Conservation (phyloP, 1,284 basidiomycete genomes). For the Entoloma clypeatum region DNA sequence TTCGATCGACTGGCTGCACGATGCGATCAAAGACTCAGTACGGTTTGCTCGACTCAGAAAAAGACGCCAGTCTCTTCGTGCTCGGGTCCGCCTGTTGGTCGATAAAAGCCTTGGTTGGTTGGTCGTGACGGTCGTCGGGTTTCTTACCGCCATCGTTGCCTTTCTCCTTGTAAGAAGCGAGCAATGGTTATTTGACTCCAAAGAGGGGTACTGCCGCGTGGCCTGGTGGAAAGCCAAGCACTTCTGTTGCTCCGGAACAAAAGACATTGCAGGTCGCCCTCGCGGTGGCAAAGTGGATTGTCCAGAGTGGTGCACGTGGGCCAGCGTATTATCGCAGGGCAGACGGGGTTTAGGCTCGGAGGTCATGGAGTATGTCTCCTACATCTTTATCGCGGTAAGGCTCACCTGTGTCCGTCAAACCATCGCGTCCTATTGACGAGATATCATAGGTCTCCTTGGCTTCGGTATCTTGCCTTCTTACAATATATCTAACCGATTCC, state of each 20-base stretch:
- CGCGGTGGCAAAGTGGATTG: slow-evolving; percentile 45
- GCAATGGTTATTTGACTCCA: slow-evolving; percentile 90
- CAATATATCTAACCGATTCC: slow-evolving; percentile 84
- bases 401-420: slow-evolving; percentile 5
- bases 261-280: slow-evolving; percentile 26
- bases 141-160: slow-evolving; percentile 81
- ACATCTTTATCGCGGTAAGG: slow-evolving; percentile 76
- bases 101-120: slow-evolving; percentile 91
- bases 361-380: slow-evolving; percentile 66
- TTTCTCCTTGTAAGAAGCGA: slow-evolving; percentile 87
- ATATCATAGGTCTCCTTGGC: slow-evolving; percentile 70
- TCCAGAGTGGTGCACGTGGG: slow-evolving; percentile 75
- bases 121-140: slow-evolving; percentile 83
- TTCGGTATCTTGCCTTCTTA: slow-evolving; percentile 70
- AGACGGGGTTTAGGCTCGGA: slow-evolving; percentile 32
- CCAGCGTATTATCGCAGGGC: slow-evolving; percentile 39
- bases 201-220: slow-evolving; percentile 81
- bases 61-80: slow-evolving; percentile 68
- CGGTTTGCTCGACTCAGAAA: slow-evolving; percentile 70
- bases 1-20: slow-evolving; percentile 89
- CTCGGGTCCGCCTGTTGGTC: slow-evolving; percentile 62
- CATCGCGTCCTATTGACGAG: slow-evolving; percentile 6
- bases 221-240: slow-evolving; percentile 75
- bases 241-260: slow-evolving; percentile 68
- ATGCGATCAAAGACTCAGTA: slow-evolving; percentile 86